Evolutionary conservation across 257 asterid genomes (phyloP), one percentile per base, ranked within the genome.

Genomic region (Schizonepeta tenuifolia): DNA sequence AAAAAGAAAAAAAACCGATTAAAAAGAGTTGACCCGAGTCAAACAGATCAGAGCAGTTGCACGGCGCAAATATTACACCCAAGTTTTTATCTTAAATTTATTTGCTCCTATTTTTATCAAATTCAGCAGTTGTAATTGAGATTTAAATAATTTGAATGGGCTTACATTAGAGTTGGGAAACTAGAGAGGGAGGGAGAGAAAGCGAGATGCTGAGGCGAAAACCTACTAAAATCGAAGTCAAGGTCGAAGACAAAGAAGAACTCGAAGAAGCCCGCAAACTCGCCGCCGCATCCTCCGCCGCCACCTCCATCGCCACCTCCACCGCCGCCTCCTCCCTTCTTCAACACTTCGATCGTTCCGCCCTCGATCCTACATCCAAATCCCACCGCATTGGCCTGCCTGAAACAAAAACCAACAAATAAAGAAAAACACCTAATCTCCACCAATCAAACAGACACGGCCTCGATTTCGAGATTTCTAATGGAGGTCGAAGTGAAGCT

Each of bases 401-500:
- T 55, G 83, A 56, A 79, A 43, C 46, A 7, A 17, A 56, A 58
- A 38, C 46, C 35, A 22, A 46, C 74, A 33, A 46, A 47, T 36
- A 54, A 9, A 55, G 31, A 5, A 4, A 31, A 31, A 31, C 4
- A 43, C 46, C 51, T 28, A 44, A n/a, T 38, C 44, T 58, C 20
- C 17, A 58, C 36, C 70, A 50, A 18, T 57, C 47, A 33, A 53
- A 9, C 72, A 70, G 10, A 5, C 9, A 83, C 84, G 79, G 75
- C 38, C 14, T 70, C 77, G 22, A 9, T 83, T 7, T 67, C 79
- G 1, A 74, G 76, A 55, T 65, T 66, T 2, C 36, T 75, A 11
- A 91, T 91, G 97, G 98, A 89, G 80, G 70, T 88, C 24, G 99
- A 91, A 75, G 99, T 91, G 70, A 91, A 94, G 86, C 97, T 94